Conservation (phyloP, 139 green algal species). For the Picochlorum sp. region DNA sequence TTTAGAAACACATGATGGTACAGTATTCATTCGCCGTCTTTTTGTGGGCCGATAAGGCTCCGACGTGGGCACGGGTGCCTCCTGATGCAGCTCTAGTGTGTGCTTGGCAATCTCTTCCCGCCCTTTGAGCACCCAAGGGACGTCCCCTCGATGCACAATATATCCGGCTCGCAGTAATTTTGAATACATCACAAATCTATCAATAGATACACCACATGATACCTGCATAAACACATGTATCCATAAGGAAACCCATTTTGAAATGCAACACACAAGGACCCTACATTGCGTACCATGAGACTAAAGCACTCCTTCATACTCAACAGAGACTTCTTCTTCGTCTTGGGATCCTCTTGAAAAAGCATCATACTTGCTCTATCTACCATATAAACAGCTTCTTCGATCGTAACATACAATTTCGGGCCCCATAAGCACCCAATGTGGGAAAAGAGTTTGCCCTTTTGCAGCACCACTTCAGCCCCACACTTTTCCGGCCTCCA, state of each 20-base stretch:
- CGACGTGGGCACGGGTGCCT: no score
- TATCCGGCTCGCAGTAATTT: conserved; percentile 34
- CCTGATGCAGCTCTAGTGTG: no score
- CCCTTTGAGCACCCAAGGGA: neutral
- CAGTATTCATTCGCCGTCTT: no score
- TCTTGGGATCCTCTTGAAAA: conserved; percentile 12
- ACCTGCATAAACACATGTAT: neutral
- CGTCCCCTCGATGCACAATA: conserved; percentile 19
- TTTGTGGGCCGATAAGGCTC: no score
- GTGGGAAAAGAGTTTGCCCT: conserved; percentile 22
- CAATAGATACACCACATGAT: conserved; percentile 2
- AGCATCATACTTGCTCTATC: conserved; percentile 33
- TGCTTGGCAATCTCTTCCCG: no score
- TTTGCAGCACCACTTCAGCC: conserved; percentile 30
- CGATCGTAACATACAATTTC: conserved; percentile 22
- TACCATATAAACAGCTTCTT: conserved; percentile 20
- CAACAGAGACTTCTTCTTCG: conserved; percentile 1
- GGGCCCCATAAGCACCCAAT: conserved; percentile 16
- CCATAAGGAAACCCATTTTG: neutral
- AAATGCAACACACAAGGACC: neutral
- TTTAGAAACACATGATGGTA: no score
- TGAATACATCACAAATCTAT: conserved; percentile 23
- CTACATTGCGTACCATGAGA: conserved; percentile 8
- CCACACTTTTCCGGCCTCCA: conserved; percentile 20
- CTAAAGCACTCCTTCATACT: conserved; percentile 17